Conservation (phyloP, 2,329 filamentous ascomycete species). For the Arthroderma uncinatum region DNA sequence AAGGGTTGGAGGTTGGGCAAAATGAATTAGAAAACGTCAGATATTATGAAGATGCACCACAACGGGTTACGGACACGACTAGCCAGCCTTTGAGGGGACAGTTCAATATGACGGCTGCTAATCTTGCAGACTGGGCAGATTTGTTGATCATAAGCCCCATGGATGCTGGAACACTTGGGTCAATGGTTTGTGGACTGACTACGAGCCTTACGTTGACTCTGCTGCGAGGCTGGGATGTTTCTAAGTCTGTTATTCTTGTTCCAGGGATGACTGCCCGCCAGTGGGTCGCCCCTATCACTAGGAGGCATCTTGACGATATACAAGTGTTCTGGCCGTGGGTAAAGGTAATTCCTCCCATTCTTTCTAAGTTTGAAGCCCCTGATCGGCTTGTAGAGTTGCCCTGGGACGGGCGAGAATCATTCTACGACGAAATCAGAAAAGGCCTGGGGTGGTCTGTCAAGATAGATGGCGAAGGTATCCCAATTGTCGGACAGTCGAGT, state of each 20-base stretch:
- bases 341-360: conserved; percentile 63
- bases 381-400: conserved; percentile 39
- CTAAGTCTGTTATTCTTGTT: conserved; percentile 72
- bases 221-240: conserved; percentile 73
- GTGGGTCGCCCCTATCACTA: conserved; percentile 84
- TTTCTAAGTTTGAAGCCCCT: conserved; percentile 64
- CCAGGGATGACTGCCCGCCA: conserved; percentile 81
- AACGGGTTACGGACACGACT: conserved; percentile 19
- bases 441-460: conserved; percentile 19
- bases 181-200: conserved; percentile 76
- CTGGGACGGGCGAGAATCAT: conserved; percentile 38
- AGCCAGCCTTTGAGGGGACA: conserved; percentile 29
- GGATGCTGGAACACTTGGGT: conserved; percentile 70
- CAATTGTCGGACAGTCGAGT: not conserved
- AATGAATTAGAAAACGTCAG: conserved; percentile 28
- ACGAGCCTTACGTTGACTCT: conserved; percentile 73
- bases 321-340: conserved; percentile 80
- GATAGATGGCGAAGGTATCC: conserved; percentile 1
- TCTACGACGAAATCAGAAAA: conserved; percentile 26
- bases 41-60: conserved; percentile 33
- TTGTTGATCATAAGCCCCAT: conserved; percentile 74
- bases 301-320: conserved; percentile 75
- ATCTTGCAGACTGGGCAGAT: conserved; percentile 78
- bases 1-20: conserved; percentile 13
- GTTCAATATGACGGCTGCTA: conserved; percentile 37